Percentiles rank a stretch among this genome's conserved stretches.
phyloP scores from a whole-genome alignment of 1,139 yeast genomes.

The Yamadazyma epiphylla region DNA sequence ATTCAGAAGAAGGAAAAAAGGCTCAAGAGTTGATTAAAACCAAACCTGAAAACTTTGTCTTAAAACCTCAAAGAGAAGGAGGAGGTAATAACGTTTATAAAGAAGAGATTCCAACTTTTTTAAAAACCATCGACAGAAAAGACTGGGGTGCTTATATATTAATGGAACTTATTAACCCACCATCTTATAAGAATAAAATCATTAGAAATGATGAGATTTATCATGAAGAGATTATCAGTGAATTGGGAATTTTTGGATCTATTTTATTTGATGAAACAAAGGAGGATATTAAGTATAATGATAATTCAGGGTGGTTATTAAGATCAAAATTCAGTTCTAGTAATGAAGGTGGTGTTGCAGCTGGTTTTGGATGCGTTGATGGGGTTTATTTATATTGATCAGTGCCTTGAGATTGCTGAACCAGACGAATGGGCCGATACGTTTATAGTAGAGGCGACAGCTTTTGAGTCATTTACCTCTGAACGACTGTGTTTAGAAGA shows the following conservation, averaged over 20 bases:
- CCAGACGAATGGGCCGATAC: no score
- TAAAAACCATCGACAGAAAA: constrained; percentile 54
- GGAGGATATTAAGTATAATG: constrained; percentile 57
- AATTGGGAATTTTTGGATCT: constrained; percentile 87
- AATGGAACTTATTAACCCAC: constrained; percentile 89
- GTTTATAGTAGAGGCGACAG: no score
- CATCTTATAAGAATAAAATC: constrained; percentile 62
- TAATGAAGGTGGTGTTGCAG: constrained; percentile 98
- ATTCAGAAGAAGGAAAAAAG: constrained; percentile 53
- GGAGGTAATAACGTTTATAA: constrained; percentile 91
- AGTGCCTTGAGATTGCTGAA: background rate
- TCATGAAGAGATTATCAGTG: constrained; percentile 74
- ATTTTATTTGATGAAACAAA: constrained; percentile 64
- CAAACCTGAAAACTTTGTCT: constrained; percentile 66
- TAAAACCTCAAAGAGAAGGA: constrained; percentile 97
- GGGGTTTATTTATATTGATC: constrained; percentile 43
- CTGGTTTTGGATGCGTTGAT: constrained; percentile 97
- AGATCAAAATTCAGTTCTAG: constrained; percentile 85
- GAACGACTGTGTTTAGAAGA: no score
- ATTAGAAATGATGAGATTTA: constrained; percentile 61
- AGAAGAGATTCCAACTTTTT: constrained; percentile 72
- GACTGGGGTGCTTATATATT: constrained; percentile 91
- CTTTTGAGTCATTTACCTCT: no score
- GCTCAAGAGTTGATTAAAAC: constrained; percentile 71
- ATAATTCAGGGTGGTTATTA: constrained; percentile 76